Evolutionary conservation across 2,329 filamentous ascomycete species (phyloP).

Genomic region (Colletotrichum sp.): DNA sequence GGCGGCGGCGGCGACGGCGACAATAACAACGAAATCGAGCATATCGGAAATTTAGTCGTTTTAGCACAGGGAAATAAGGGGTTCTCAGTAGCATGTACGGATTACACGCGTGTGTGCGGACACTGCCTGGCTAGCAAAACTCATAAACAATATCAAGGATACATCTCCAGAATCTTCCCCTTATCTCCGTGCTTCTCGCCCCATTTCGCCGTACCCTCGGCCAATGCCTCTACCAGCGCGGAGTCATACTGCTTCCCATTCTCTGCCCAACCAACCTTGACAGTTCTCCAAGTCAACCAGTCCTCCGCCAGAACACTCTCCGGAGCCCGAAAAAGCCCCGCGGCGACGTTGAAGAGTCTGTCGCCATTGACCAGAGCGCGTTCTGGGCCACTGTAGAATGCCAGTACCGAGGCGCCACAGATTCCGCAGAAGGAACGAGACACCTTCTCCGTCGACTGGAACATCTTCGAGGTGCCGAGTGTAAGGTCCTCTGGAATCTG

Average conservation of each 20-base stretch:
- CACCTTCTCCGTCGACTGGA: slow-evolving; percentile 40
- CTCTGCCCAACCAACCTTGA: slow-evolving; percentile 33
- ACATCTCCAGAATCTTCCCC: slow-evolving; percentile 3
- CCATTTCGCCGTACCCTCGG: slow-evolving; percentile 42
- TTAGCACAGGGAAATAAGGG: no score
- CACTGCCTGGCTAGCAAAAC: no score
- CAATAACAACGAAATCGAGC: no score
- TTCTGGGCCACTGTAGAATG: slow-evolving; percentile 36
- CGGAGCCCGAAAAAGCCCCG: slow-evolving; percentile 47
- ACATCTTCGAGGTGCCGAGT: slow-evolving; percentile 49
- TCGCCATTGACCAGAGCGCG: slow-evolving; percentile 15
- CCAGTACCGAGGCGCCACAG: slow-evolving; percentile 47
- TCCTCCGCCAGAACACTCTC: slow-evolving; percentile 47
- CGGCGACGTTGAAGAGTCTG: slow-evolving; percentile 43
- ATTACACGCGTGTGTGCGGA: no score
- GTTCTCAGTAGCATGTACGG: no score
- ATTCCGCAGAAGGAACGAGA: slow-evolving; percentile 47
- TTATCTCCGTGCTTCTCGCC: slow-evolving; percentile 36
- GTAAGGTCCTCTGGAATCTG: slow-evolving; percentile 37
- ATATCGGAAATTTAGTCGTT: no score
- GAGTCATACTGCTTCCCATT: slow-evolving; percentile 40
- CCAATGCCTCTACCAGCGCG: slow-evolving; percentile 36
- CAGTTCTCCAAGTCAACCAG: slow-evolving; percentile 52
- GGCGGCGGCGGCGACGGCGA: no score
- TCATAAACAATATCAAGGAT: neutral